phyloP scores from a whole-genome alignment of 2,329 filamentous ascomycete species.

The Diaporthe citri region DNA sequence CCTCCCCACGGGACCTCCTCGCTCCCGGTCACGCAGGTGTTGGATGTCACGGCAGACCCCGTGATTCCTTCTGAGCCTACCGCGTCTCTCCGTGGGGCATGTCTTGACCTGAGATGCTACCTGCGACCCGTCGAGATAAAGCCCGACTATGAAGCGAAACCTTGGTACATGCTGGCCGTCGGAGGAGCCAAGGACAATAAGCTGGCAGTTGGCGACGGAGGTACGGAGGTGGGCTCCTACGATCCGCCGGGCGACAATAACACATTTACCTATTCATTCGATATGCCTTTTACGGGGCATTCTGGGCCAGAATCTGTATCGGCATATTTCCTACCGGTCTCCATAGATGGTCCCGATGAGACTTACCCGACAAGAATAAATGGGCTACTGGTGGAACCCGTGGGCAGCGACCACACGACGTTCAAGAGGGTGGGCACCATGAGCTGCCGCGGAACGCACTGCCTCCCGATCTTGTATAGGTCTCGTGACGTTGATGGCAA shows the following conservation, averaged over 20 bases:
- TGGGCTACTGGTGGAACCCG: neutral
- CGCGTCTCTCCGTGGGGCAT: neutral
- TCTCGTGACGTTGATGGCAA: neutral
- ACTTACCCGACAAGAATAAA: neutral
- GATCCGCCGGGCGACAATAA: neutral
- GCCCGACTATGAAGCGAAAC: constrained; percentile 5
- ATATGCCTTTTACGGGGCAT: neutral
- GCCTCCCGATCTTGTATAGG: neutral
- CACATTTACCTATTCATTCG: neutral
- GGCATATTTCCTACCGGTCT: neutral
- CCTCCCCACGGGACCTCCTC: neutral
- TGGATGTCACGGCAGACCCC: neutral
- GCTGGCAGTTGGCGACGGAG: neutral
- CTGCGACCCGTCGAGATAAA: neutral
- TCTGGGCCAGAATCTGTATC: neutral
- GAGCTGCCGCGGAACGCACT: neutral
- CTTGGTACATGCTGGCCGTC: constrained; percentile 12
- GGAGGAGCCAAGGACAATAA: neutral
- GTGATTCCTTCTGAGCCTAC: neutral
- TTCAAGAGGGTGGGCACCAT: neutral
- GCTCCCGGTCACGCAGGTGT: neutral
- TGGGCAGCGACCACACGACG: neutral
- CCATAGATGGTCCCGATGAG: neutral
- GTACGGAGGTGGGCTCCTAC: neutral
- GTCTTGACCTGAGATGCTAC: constrained; percentile 6